These are phyloP conservation scores for Fusarium subtropicale DNA, from an alignment of 2,329 filamentous ascomycete genomes.

Conservation along the genomic window DNA sequence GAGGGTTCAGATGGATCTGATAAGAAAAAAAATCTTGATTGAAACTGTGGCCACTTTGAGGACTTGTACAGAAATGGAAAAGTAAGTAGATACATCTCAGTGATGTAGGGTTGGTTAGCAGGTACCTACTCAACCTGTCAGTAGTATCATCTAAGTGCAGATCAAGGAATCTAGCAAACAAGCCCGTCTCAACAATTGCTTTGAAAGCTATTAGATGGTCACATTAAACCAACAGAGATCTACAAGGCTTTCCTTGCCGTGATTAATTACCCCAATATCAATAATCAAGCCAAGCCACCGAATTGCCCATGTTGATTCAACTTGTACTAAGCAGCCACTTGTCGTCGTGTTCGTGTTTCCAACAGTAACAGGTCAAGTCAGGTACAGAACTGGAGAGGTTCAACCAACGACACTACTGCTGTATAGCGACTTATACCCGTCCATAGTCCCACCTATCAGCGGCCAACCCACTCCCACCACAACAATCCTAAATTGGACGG, in stretches of 20 bases:
- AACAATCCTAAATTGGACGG: slow-evolving; percentile 36
- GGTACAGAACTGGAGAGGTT: not conserved
- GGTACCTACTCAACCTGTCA: not conserved
- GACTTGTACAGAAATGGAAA: not conserved
- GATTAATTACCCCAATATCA: slow-evolving; percentile 7
- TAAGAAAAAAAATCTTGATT: slow-evolving; percentile 18
- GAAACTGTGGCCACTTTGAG: not conserved
- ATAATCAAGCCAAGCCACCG: not conserved
- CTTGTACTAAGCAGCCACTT: slow-evolving; percentile 10
- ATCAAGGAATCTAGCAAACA: slow-evolving; percentile 11
- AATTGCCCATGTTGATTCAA: slow-evolving; percentile 9
- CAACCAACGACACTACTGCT: slow-evolving; percentile 1
- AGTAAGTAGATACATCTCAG: not conserved
- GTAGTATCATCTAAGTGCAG: not conserved
- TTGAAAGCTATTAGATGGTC: not conserved
- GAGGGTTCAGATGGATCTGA: slow-evolving; percentile 26
- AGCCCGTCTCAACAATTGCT: slow-evolving; percentile 10
- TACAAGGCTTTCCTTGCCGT: not conserved
- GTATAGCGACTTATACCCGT: slow-evolving; percentile 34
- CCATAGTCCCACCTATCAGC: slow-evolving; percentile 39
- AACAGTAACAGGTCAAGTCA: slow-evolving; percentile 17
- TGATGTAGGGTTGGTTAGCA: not conserved
- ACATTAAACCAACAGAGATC: slow-evolving; percentile 2
- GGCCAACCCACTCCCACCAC: slow-evolving; percentile 32
- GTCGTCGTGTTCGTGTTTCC: slow-evolving; percentile 42